Evolutionary conservation across 495 filamentous ascomycete genomes (phyloP).

Genomic region (Penicillium pulvis): DNA sequence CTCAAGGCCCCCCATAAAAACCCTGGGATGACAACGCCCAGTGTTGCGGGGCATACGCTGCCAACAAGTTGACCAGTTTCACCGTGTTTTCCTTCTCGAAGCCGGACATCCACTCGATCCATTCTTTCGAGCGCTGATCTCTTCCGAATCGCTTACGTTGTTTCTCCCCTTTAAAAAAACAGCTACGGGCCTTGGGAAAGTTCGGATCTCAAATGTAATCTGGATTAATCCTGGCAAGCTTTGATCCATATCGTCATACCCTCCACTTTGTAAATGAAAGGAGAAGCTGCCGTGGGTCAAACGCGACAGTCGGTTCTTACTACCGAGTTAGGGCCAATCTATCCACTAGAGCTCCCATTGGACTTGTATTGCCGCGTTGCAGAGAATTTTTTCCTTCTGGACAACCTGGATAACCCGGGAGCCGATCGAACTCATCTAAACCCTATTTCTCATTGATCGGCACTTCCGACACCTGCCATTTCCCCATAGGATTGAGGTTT

Average conservation of each 20-base stretch:
- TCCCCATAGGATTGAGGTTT: not conserved
- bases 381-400: not conserved
- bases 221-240: slow-evolving; percentile 9
- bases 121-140: slow-evolving; percentile 9
- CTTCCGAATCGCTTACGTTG: not conserved
- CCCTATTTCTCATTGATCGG: not conserved
- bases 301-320: slow-evolving; percentile 17
- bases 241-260: slow-evolving; percentile 23
- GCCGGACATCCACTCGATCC: slow-evolving; percentile 22
- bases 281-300: slow-evolving; percentile 20
- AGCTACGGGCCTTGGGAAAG: not conserved
- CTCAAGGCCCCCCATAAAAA: not conserved
- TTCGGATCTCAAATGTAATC: slow-evolving; percentile 2
- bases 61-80: not conserved
- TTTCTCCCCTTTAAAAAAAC: not conserved
- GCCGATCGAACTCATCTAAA: not conserved
- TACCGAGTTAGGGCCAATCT: slow-evolving; percentile 14
- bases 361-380: not conserved
- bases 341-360: slow-evolving; percentile 1
- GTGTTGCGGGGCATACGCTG: slow-evolving; percentile 4
- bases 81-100: slow-evolving; percentile 16
- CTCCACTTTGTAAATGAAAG: slow-evolving; percentile 22
- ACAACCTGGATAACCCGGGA: not conserved
- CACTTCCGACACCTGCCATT: not conserved
- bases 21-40: not conserved